Conservation (phyloP, 768 basidiomycete species). For the Suillus paluster region DNA sequence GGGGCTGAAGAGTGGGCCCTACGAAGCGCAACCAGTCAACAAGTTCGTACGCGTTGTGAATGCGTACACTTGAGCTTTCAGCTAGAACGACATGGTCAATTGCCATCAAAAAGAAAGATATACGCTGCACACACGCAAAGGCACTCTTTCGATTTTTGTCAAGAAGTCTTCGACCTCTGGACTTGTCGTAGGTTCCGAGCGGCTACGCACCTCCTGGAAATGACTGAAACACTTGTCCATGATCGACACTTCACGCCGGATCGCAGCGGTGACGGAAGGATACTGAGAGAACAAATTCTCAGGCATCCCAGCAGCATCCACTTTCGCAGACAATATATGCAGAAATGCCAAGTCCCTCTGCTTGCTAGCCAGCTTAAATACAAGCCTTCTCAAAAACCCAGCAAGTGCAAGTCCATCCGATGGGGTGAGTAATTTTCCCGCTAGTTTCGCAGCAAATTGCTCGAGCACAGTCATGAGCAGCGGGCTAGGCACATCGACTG, state of each 20-base stretch:
- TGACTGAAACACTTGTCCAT: slow-evolving; percentile 41
- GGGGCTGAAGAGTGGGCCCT: slow-evolving; percentile 35
- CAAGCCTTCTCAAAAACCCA: slow-evolving; percentile 65
- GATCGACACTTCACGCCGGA: slow-evolving; percentile 50
- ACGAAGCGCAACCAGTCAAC: slow-evolving; percentile 67
- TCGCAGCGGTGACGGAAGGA: slow-evolving; percentile 41
- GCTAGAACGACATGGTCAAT: slow-evolving; percentile 36
- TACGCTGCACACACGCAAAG: slow-evolving; percentile 47
- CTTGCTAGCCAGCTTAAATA: slow-evolving; percentile 61
- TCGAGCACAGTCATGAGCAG: slow-evolving; percentile 82
- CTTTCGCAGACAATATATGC: slow-evolving; percentile 34
- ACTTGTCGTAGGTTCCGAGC: slow-evolving; percentile 14
- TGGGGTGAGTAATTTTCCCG: slow-evolving; percentile 54
- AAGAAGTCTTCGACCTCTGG: slow-evolving; percentile 49
- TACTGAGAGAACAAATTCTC: slow-evolving; percentile 39
- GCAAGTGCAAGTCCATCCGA: slow-evolving; percentile 68
- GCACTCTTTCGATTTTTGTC: slow-evolving; percentile 43
- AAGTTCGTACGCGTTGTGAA: slow-evolving; percentile 53
- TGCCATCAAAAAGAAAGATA: background rate
- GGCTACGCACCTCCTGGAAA: slow-evolving; percentile 21
- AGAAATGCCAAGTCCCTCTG: slow-evolving; percentile 49
- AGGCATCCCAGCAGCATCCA: slow-evolving; percentile 39
- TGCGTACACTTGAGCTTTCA: slow-evolving; percentile 36
- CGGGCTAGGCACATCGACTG: slow-evolving; percentile 50
- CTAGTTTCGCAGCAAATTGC: slow-evolving; percentile 72